Conservation (phyloP, 345 rosid genomes). For the Reutealis trisperma region DNA sequence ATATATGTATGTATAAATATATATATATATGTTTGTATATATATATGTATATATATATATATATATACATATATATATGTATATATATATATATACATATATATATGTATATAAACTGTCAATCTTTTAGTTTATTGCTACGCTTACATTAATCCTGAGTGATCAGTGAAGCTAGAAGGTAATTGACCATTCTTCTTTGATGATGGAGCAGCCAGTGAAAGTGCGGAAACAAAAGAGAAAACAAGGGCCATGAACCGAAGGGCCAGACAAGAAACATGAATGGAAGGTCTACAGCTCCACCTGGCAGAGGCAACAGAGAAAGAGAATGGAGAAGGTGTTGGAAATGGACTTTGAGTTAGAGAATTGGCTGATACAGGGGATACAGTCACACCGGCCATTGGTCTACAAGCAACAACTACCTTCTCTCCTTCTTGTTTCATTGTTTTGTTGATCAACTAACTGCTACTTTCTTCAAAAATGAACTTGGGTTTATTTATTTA, state of each 20-base stretch:
- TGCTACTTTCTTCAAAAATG: conserved; percentile 16
- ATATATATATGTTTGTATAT: no score
- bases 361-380: conserved; percentile 40
- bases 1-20: no score
- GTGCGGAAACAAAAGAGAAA: conserved; percentile 64
- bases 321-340: conserved; percentile 64
- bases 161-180: conserved; percentile 46
- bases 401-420: conserved; percentile 32
- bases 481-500: background rate
- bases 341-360: conserved; percentile 40
- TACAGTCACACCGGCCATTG: conserved; percentile 44
- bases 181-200: conserved; percentile 29
- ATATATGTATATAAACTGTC: no score
- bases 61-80: no score
- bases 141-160: conserved; percentile 60
- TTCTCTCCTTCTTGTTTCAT: conserved; percentile 36
- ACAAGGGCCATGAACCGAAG: conserved; percentile 55
- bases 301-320: conserved; percentile 45
- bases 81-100: no score
- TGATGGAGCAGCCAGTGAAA: conserved; percentile 48
- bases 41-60: no score
- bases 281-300: conserved; percentile 42
- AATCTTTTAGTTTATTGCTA: background rate
- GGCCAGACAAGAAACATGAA: conserved; percentile 35
- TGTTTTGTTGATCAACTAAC: conserved; percentile 8